A percentile compares a stretch with the other conserved stretches of the same genome.
Evolutionary conservation across 2,329 filamentous ascomycete species (phyloP).

Genomic region (Calonectria hawksworthii): DNA sequence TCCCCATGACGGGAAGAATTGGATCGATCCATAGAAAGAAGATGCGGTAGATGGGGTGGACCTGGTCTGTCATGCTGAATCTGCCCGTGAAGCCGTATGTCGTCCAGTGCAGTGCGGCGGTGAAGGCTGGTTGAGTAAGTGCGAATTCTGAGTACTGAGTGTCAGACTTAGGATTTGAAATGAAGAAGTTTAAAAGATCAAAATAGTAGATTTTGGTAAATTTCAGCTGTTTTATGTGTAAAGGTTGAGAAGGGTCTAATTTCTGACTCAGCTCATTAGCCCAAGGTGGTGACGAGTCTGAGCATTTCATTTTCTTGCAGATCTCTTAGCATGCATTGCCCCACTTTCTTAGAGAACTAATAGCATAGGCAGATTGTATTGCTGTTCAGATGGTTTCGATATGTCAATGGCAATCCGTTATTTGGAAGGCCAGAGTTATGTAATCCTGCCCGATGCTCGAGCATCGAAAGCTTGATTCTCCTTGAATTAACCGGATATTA

Average conservation of each 20-base stretch:
- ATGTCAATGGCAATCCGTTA: not conserved
- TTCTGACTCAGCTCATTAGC: constrained; percentile 17
- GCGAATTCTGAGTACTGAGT: too few relatives aligned
- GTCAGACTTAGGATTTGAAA: not conserved
- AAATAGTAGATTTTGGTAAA: not conserved
- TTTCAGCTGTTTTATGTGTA: not conserved
- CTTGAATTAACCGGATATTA: too few relatives aligned
- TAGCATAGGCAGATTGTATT: not conserved
- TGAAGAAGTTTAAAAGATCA: too few relatives aligned
- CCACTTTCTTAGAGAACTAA: not conserved
- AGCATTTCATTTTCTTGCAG: not conserved
- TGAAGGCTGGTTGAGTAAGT: too few relatives aligned
- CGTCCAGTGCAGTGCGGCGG: too few relatives aligned
- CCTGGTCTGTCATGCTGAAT: constrained; percentile 17
- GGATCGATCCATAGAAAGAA: constrained; percentile 44
- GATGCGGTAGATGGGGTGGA: constrained; percentile 36
- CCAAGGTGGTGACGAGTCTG: not conserved
- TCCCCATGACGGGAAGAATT: constrained; percentile 30
- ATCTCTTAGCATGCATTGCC: not conserved
- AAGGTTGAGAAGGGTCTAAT: not conserved
- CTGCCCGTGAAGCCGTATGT: not conserved
- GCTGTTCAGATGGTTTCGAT: not conserved
- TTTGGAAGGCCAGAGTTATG: not conserved
- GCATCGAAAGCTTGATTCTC: not conserved
- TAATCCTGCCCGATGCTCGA: not conserved